Evolutionary conservation across 2,329 filamentous ascomycete genomes (phyloP).

Genomic region (Daldinia eschscholtzii): DNA sequence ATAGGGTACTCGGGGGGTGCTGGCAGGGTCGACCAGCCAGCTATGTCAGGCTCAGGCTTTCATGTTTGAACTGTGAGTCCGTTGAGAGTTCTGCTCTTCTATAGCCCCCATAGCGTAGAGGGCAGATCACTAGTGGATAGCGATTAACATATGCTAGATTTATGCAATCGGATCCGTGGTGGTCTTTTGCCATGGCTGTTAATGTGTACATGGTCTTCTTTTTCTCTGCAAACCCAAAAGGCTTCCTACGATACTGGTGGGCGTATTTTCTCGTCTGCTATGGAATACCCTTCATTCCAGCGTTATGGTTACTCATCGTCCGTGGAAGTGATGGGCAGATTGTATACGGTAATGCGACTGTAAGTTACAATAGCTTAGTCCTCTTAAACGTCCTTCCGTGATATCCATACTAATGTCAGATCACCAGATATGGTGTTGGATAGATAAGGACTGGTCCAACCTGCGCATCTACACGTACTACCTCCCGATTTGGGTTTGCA

Average conservation of each 20-base stretch:
- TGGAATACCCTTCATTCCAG: conserved; percentile 76
- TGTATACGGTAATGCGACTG: conserved; percentile 70
- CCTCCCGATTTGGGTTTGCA: conserved; percentile 72
- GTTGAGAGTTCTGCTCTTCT: neutral
- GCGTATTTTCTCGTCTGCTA: conserved; percentile 79
- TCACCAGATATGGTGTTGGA: conserved; percentile 72
- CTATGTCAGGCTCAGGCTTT: conserved; percentile 74
- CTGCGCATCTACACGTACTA: conserved; percentile 73
- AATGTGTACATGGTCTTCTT: conserved; percentile 82
- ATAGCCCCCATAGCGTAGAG: neutral
- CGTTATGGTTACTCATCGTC: conserved; percentile 74
- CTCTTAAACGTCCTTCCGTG: neutral
- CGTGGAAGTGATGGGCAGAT: conserved; percentile 53
- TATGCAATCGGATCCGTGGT: conserved; percentile 81
- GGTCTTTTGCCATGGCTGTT: conserved; percentile 84
- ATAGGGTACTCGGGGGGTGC: conserved; percentile 77
- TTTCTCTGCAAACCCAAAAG: conserved; percentile 70
- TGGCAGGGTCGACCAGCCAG: conserved; percentile 63
- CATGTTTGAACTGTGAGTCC: conserved; percentile 74
- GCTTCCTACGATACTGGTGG: conserved; percentile 79
- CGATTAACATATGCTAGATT: conserved; percentile 65
- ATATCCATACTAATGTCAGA: conserved; percentile 26
- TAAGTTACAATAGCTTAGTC: conserved; percentile 51
- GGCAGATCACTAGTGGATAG: neutral
- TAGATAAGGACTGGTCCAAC: conserved; percentile 65